Conservation (phyloP, 495 filamentous ascomycete species). For the Podospora fimiseda region DNA sequence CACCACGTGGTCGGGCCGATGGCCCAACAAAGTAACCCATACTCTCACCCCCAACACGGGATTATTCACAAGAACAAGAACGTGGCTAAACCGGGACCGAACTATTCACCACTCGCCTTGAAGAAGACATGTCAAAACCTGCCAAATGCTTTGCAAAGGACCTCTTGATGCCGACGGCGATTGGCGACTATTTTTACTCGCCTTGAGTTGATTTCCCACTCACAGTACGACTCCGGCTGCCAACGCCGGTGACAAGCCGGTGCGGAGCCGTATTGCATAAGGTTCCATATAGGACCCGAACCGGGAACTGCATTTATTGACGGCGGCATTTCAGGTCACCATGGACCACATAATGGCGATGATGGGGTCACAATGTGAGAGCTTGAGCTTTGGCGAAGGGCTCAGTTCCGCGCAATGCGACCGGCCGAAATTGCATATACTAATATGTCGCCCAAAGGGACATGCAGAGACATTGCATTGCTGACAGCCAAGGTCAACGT, state of each 20-base stretch:
- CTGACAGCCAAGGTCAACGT: not conserved
- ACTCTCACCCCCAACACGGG: not conserved
- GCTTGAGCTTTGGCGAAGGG: not conserved
- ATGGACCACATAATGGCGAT: not conserved
- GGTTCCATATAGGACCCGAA: not conserved
- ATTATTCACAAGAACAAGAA: not conserved
- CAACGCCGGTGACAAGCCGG: slow-evolving; percentile 11
- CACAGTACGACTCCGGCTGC: slow-evolving; percentile 10
- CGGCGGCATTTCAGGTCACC: not conserved
- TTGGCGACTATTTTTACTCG: slow-evolving; percentile 9
- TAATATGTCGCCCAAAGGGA: slow-evolving; percentile 2
- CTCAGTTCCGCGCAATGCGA: slow-evolving; percentile 9
- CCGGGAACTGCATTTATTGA: not conserved
- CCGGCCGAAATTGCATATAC: slow-evolving; percentile 12
- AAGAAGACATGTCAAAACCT: no score
- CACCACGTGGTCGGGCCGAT: slow-evolving; percentile 1
- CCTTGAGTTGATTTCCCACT: slow-evolving; percentile 4
- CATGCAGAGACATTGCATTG: not conserved
- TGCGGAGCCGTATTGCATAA: slow-evolving; percentile 9
- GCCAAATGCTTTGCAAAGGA: not conserved
- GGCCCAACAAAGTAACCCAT: not conserved
- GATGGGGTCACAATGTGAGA: slow-evolving; percentile 2
- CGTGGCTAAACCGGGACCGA: no score
- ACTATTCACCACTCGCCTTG: no score
- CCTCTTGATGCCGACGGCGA: not conserved